phyloP scores from a whole-genome alignment of 768 basidiomycete genomes.

The Omphalotus guepiniiformis region DNA sequence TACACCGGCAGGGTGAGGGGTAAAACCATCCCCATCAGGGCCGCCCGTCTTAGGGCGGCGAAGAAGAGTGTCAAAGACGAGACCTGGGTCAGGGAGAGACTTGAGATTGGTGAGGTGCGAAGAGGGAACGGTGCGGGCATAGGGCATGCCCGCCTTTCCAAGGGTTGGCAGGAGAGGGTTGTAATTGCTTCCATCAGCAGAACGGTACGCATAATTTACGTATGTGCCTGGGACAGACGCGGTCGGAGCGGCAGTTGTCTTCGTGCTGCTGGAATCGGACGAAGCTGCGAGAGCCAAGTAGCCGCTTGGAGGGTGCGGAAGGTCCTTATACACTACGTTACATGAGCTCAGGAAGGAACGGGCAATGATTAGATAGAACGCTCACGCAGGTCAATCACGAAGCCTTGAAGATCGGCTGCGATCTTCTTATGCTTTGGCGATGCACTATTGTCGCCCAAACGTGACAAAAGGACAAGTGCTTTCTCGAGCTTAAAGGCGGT shows the following conservation, averaged over 20 bases:
- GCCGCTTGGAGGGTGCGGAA: conserved; percentile 66
- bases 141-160: conserved; percentile 60
- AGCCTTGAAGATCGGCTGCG: conserved; percentile 40
- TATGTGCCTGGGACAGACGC: conserved; percentile 6
- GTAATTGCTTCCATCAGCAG: conserved; percentile 59
- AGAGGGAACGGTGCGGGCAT: conserved; percentile 60
- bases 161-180: conserved; percentile 49
- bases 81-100: conserved; percentile 56
- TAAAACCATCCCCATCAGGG: conserved; percentile 7
- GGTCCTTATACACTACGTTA: conserved; percentile 66
- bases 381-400: conserved; percentile 55
- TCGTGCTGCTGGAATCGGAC: conserved; percentile 6
- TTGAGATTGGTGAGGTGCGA: conserved; percentile 26
- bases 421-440: conserved; percentile 21
- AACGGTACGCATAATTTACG: conserved; percentile 49
- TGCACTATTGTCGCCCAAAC: conserved; percentile 29
- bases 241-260: conserved; percentile 40
- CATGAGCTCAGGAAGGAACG: conserved; percentile 13
- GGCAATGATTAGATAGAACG: conserved; percentile 13
- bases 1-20: conserved; percentile 59
- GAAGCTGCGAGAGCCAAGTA: conserved; percentile 37
- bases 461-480: conserved; percentile 55
- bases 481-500: conserved; percentile 64
- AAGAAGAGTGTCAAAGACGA: conserved; percentile 72
- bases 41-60: conserved; percentile 25